Evolutionary conservation across 208 protist genomes (phyloP).

Genomic region (Sergeia podlipaevii): DNA sequence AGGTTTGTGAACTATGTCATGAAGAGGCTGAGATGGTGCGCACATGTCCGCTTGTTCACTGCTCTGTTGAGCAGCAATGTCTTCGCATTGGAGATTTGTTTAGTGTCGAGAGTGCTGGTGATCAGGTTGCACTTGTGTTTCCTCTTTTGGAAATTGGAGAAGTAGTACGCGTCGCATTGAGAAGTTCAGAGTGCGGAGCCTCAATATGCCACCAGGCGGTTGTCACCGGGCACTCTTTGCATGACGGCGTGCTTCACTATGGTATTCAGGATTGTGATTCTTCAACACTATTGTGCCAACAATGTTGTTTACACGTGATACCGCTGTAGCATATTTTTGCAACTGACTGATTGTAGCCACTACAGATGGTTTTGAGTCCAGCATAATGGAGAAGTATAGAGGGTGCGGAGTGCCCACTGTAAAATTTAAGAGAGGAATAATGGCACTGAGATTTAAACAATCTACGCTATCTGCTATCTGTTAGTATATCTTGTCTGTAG

Average conservation of each 20-base stretch:
- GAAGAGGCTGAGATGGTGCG: conserved; percentile 30
- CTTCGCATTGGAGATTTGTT: conserved; percentile 13
- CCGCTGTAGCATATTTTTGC: conserved; percentile 26
- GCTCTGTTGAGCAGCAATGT: conserved; percentile 4
- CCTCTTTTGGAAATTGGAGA: conserved; percentile 34
- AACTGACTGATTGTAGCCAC: too few relatives aligned
- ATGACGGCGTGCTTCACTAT: conserved; percentile 29
- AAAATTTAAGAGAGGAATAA: too few relatives aligned
- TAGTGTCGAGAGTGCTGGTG: conserved; percentile 2
- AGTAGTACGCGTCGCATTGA: conserved; percentile 30
- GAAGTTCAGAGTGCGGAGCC: background rate
- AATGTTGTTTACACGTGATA: conserved; percentile 40
- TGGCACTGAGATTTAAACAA: too few relatives aligned
- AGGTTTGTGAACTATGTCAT: conserved; percentile 14
- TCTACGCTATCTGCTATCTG: too few relatives aligned
- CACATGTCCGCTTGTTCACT: conserved; percentile 24
- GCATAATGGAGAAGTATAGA: too few relatives aligned
- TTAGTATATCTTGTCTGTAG: too few relatives aligned
- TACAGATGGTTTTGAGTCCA: too few relatives aligned
- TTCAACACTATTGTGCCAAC: conserved; percentile 19
- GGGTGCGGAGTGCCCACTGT: too few relatives aligned
- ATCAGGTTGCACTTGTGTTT: conserved; percentile 39
- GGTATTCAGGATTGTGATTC: conserved; percentile 36
- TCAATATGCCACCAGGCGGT: conserved; percentile 33
- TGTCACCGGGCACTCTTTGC: conserved; percentile 17